A percentile compares a stretch with the other conserved stretches of the same genome.
Evolutionary conservation across 2,329 filamentous ascomycete genomes (phyloP).

Genomic region (Plectosphaerella cucumerina): DNA sequence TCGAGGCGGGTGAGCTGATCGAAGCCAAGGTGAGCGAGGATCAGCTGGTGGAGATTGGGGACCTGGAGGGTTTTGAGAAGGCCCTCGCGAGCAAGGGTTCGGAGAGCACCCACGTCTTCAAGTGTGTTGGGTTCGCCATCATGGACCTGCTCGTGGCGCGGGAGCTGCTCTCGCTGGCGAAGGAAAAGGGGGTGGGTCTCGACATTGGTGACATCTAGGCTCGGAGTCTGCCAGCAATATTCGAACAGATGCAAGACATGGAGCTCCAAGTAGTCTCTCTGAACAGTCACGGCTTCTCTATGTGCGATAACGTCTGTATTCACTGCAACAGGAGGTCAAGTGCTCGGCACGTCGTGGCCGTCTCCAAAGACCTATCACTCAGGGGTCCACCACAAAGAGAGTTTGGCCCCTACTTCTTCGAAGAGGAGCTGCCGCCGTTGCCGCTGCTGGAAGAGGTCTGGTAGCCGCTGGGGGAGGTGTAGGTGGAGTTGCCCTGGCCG

Average conservation of each 20-base stretch:
- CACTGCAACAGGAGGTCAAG: too few relatives aligned
- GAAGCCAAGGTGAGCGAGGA: slow-evolving; percentile 26
- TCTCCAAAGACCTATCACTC: too few relatives aligned
- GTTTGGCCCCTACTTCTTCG: too few relatives aligned
- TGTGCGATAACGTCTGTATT: too few relatives aligned
- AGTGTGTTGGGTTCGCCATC: slow-evolving; percentile 56
- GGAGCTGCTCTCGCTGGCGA: slow-evolving; percentile 5
- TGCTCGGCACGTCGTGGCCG: too few relatives aligned
- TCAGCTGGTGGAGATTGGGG: slow-evolving; percentile 27
- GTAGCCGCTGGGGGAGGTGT: slow-evolving; percentile 50
- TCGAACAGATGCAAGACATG: too few relatives aligned
- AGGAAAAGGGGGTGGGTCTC: slow-evolving; percentile 2
- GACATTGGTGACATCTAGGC: background rate
- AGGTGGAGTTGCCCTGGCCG: slow-evolving; percentile 53
- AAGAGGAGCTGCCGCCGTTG: slow-evolving; percentile 7
- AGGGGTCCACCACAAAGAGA: too few relatives aligned
- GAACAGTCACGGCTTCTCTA: too few relatives aligned
- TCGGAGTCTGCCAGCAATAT: too few relatives aligned
- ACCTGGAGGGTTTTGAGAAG: slow-evolving; percentile 52
- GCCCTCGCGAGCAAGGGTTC: slow-evolving; percentile 45
- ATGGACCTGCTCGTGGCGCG: slow-evolving; percentile 53
- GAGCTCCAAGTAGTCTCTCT: too few relatives aligned
- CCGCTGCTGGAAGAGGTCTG: slow-evolving; percentile 15
- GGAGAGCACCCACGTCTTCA: slow-evolving; percentile 40
- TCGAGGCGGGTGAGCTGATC: slow-evolving; percentile 26